These are phyloP conservation scores for Fusarium dimerum DNA, from an alignment of 2,329 filamentous ascomycete genomes.

Conservation along the genomic window DNA sequence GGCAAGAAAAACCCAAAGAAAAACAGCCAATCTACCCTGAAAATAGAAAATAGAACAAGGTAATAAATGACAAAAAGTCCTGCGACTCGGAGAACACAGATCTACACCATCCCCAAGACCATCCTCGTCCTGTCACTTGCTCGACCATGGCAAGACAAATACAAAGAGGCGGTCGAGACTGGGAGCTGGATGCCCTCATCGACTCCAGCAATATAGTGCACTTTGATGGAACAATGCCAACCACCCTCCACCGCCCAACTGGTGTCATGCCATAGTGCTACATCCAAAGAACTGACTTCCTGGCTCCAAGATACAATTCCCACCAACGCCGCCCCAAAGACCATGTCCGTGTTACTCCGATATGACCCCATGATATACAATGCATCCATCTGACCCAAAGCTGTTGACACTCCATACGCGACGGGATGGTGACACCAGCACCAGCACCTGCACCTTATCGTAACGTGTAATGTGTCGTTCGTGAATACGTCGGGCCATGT, in stretches of 20 bases:
- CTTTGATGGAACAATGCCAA: neutral
- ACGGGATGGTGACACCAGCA: constrained; percentile 23
- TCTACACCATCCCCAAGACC: constrained; percentile 23
- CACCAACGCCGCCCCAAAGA: constrained; percentile 30
- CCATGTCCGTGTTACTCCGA: constrained; percentile 31
- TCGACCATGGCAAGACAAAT: neutral
- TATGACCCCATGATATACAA: constrained; percentile 19
- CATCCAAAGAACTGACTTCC: constrained; percentile 28
- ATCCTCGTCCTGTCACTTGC: constrained; percentile 13
- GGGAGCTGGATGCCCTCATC: constrained; percentile 1
- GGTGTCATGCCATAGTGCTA: constrained; percentile 32
- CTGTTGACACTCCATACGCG: constrained; percentile 15
- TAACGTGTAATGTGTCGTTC: constrained; percentile 22
- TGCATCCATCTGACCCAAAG: constrained; percentile 20
- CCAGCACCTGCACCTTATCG: constrained; percentile 12
- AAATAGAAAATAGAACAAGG: neutral
- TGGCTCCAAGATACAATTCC: constrained; percentile 28
- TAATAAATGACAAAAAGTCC: constrained; percentile 15
- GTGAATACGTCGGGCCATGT: constrained; percentile 23
- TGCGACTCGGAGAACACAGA: constrained; percentile 25
- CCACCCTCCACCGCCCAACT: constrained; percentile 14
- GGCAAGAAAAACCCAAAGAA: constrained; percentile 10
- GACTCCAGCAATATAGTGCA: neutral
- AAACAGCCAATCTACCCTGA: neutral
- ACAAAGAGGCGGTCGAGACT: neutral